These are phyloP conservation scores for Aspergillus mulundensis DNA, from an alignment of 495 filamentous ascomycete genomes.

Conservation along the genomic window DNA sequence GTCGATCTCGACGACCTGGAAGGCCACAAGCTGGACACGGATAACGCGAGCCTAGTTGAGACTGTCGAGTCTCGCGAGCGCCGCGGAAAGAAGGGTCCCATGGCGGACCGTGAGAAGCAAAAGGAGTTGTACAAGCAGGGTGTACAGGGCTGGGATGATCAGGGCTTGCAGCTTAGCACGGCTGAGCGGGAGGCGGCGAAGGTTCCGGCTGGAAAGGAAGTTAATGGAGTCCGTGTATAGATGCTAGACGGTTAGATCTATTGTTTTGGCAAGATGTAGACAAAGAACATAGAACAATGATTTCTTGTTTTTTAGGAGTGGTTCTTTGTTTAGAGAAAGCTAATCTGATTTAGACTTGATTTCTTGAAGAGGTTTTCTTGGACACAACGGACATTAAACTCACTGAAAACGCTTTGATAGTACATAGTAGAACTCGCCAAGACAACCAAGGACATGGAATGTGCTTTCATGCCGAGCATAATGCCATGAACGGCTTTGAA, in stretches of 20 bases:
- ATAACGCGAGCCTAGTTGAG: slow-evolving; percentile 60
- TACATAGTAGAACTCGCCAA: no score
- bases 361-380: no score
- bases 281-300: slow-evolving; percentile 1
- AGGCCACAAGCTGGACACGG: slow-evolving; percentile 39
- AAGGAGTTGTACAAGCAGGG: slow-evolving; percentile 36
- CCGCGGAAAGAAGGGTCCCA: slow-evolving; percentile 44
- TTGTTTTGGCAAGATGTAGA: not conserved
- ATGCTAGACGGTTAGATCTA: not conserved
- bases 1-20: slow-evolving; percentile 35
- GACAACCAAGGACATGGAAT: no score
- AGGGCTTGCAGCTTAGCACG: slow-evolving; percentile 40
- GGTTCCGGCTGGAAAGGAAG: slow-evolving; percentile 33
- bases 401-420: no score
- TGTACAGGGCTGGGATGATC: slow-evolving; percentile 42
- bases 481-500: no score
- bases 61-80: slow-evolving; percentile 57
- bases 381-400: no score
- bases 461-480: no score
- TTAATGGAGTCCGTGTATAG: slow-evolving; percentile 30
- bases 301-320: not conserved
- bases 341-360: no score
- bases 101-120: slow-evolving; percentile 35
- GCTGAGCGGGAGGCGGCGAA: slow-evolving; percentile 38
- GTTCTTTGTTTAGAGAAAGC: no score